Evolutionary conservation across 768 basidiomycete genomes (phyloP).

Genomic region (Auriscalpium orientale): DNA sequence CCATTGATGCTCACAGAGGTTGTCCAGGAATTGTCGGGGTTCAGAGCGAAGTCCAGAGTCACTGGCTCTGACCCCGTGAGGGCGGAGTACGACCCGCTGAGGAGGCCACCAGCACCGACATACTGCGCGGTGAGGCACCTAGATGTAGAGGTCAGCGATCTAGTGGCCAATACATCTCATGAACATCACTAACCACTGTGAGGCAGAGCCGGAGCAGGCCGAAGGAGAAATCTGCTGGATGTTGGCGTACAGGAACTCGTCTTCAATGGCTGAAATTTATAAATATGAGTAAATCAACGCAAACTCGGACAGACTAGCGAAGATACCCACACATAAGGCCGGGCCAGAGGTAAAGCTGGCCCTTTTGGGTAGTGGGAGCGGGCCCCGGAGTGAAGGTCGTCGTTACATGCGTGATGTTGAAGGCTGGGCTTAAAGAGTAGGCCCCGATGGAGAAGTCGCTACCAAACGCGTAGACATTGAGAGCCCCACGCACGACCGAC

Average conservation of each 20-base stretch:
- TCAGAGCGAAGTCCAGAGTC: not conserved
- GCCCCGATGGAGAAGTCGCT: not conserved
- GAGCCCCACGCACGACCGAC: not conserved
- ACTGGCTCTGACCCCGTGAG: not conserved
- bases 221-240: not conserved
- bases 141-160: not conserved
- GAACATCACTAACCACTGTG: not conserved
- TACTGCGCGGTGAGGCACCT: conserved; percentile 1
- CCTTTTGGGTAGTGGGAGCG: not conserved
- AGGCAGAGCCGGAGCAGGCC: not conserved
- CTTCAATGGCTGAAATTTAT: not conserved
- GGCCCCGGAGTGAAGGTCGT: not conserved
- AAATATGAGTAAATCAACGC: not conserved
- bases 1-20: not conserved
- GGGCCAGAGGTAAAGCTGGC: not conserved
- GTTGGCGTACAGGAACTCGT: not conserved
- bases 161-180: not conserved
- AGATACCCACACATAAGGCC: not conserved
- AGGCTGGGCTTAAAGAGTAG: not conserved
- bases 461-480: not conserved
- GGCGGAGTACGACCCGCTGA: not conserved
- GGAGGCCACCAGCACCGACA: not conserved
- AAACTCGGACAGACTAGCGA: not conserved
- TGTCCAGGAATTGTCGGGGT: not conserved
- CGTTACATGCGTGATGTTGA: not conserved